These are phyloP conservation scores for Arabidopsis lyrata DNA, from an alignment of 441 rosid species.

Conservation along the genomic window DNA sequence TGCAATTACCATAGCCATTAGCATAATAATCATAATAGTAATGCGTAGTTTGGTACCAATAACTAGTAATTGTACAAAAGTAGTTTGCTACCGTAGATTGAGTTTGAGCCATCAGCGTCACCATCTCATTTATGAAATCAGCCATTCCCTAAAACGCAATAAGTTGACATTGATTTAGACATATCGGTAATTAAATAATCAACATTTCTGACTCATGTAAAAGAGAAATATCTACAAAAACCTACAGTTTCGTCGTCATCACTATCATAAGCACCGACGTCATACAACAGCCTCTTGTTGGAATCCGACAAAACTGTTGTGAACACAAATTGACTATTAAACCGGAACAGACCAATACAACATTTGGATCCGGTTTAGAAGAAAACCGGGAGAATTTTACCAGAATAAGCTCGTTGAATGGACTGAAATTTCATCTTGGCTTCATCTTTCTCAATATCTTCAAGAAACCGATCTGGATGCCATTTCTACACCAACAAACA, in stretches of 20 bases:
- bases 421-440: slow-evolving; percentile 77
- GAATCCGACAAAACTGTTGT: slow-evolving; percentile 72
- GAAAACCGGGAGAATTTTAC: slow-evolving; percentile 42
- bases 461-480: slow-evolving; percentile 89
- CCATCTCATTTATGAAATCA: slow-evolving; percentile 85
- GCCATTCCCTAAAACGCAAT: slow-evolving; percentile 77
- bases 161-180: not conserved
- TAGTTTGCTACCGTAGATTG: slow-evolving; percentile 60
- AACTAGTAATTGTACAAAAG: not conserved
- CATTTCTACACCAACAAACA: slow-evolving; percentile 60
- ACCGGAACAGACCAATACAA: slow-evolving; percentile 9
- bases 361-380: slow-evolving; percentile 10
- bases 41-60: not conserved
- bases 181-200: too few species aligned
- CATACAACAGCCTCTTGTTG: slow-evolving; percentile 82
- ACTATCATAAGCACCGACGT: slow-evolving; percentile 76
- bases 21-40: not conserved
- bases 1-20: not conserved
- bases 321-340: slow-evolving; percentile 14
- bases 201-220: too few species aligned
- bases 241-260: slow-evolving; percentile 78
- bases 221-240: not conserved
- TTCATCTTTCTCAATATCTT: slow-evolving; percentile 64
- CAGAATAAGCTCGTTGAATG: slow-evolving; percentile 81
- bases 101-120: slow-evolving; percentile 76